Percentiles rank a stretch among this genome's conserved stretches.
These are phyloP conservation scores for Strobilomyces confusus DNA, from an alignment of 768 basidiomycete species.

Conservation along the genomic window DNA sequence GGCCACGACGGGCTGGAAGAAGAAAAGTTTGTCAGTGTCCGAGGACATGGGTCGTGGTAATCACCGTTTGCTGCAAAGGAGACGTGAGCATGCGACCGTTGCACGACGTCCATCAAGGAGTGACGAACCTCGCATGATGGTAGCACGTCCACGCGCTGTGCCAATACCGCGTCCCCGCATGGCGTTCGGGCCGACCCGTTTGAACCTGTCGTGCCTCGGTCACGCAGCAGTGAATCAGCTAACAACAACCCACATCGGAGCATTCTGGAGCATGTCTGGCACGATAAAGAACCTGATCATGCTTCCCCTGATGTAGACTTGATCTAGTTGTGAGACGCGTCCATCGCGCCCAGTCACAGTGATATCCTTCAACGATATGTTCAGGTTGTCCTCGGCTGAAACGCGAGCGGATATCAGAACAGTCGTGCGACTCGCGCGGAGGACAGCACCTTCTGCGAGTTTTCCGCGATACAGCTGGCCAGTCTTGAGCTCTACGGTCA, in stretches of 20 bases:
- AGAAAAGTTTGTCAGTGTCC: constrained; percentile 12
- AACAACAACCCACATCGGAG: constrained; percentile 77
- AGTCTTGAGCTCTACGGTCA: constrained; percentile 98
- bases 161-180: constrained; percentile 99
- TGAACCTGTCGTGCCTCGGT: constrained; percentile 68
- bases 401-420: constrained; percentile 16
- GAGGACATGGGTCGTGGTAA: constrained; percentile 11
- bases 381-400: constrained; percentile 95
- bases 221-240: constrained; percentile 1
- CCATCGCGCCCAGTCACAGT: constrained; percentile 98
- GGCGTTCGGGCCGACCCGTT: constrained; percentile 95
- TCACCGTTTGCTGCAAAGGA: constrained; percentile 68
- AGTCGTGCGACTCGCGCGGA: constrained; percentile 6
- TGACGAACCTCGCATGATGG: constrained; percentile 90
- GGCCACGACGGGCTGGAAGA: constrained; percentile 77
- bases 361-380: constrained; percentile 93
- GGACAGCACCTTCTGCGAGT: constrained; percentile 76
- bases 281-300: constrained; percentile 99
- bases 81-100: constrained; percentile 5
- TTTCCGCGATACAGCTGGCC: constrained; percentile 97
- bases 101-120: neutral
- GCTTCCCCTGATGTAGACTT: constrained; percentile 97
- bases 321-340: constrained; percentile 96
- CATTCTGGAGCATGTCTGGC: constrained; percentile 98
- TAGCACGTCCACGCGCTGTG: constrained; percentile 96